Conservation (phyloP, 140 eudicot species). For the Eryngium alpinum region DNA sequence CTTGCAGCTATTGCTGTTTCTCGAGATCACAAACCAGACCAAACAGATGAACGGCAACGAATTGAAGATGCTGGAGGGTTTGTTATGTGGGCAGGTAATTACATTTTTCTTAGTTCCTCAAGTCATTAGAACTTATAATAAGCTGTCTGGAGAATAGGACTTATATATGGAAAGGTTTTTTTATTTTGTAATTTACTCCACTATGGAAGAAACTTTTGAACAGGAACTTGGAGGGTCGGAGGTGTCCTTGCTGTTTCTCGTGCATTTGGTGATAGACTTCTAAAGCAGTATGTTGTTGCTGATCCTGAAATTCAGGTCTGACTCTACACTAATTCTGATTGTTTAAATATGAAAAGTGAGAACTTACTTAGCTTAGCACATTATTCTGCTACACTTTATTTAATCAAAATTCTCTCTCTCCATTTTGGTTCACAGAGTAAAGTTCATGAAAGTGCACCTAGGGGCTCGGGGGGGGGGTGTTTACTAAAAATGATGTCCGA, state of each 20-base stretch:
- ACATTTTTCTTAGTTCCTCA: not conserved
- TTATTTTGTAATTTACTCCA: not conserved
- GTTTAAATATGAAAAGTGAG: not conserved
- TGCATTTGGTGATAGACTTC: constrained; percentile 86
- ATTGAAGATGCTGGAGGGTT: constrained; percentile 97
- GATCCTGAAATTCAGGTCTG: constrained; percentile 82
- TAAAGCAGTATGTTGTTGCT: constrained; percentile 94
- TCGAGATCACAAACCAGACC: constrained; percentile 95
- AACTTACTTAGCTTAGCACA: not conserved
- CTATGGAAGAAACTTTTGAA: not conserved
- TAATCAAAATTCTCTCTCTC: not conserved
- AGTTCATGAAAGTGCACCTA: no score
- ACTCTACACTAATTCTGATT: not conserved
- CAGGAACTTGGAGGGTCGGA: constrained; percentile 98
- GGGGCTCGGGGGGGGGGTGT: no score
- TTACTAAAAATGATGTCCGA: no score
- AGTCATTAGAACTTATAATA: not conserved
- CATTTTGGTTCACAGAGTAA: not conserved
- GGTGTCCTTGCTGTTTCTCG: constrained; percentile 99
- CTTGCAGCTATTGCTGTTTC: constrained; percentile 77
- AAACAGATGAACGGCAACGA: constrained; percentile 74
- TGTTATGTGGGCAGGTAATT: constrained; percentile 92
- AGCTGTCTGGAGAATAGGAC: not conserved
- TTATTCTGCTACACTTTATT: not conserved
- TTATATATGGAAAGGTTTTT: not conserved